phyloP scores from a whole-genome alignment of 176 grass and related monocot species.

The Secale cereale region DNA sequence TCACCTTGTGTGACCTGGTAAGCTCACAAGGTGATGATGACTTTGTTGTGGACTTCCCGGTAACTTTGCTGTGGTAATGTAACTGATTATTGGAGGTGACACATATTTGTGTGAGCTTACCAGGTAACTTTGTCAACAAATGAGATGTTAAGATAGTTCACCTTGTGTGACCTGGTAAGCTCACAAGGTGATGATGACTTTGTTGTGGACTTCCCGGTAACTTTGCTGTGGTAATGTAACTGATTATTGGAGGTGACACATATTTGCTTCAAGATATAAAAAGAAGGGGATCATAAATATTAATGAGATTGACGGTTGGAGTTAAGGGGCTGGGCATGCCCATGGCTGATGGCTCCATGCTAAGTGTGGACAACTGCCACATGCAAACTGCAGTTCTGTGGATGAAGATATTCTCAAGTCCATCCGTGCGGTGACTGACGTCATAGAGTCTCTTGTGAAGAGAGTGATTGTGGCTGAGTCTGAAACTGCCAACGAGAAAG shows the following conservation, averaged over 20 bases:
- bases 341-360: not conserved
- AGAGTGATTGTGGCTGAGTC: conserved; percentile 69
- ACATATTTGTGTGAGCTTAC: no score
- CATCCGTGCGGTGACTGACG: conserved; percentile 46
- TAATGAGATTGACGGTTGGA: not conserved
- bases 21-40: conserved; percentile 20
- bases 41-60: not conserved
- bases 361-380: not conserved
- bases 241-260: conserved; percentile 8
- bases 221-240: not conserved
- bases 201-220: not conserved
- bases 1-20: not conserved
- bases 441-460: conserved; percentile 82
- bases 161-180: not conserved
- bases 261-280: conserved; percentile 3
- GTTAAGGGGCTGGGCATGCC: not conserved
- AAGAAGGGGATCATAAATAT: not conserved
- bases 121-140: conserved; percentile 57
- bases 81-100: conserved; percentile 12
- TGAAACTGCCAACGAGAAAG: conserved; percentile 57
- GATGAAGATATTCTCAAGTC: conserved; percentile 51
- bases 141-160: conserved; percentile 26
- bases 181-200: conserved; percentile 27
- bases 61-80: not conserved
- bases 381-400: not conserved